These are phyloP conservation scores for Rhamnella rubrinervis DNA, from an alignment of 331 rosid species.

Conservation along the genomic window DNA sequence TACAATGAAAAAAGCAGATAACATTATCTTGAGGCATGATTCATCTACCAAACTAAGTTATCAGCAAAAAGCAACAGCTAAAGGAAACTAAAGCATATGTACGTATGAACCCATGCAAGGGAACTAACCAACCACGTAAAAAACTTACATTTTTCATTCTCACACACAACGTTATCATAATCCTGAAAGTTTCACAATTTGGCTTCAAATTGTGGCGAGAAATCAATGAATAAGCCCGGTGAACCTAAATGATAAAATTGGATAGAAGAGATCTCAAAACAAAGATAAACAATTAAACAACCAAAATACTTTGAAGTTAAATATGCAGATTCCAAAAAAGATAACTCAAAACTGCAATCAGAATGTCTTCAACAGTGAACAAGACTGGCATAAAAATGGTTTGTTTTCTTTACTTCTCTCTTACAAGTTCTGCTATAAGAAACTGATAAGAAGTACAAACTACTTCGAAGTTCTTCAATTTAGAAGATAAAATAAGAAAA, in stretches of 20 bases:
- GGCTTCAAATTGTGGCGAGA: conserved; percentile 38
- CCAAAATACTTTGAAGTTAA: not conserved
- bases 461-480: not conserved
- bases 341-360: not conserved
- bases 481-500: conserved; percentile 2
- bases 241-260: conserved; percentile 47
- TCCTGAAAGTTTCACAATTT: conserved; percentile 61
- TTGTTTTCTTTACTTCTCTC: not conserved
- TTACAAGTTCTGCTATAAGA: not conserved
- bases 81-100: conserved; percentile 23
- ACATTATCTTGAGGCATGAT: conserved; percentile 7
- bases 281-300: conserved; percentile 4
- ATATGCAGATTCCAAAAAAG: not conserved
- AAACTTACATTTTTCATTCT: conserved; percentile 77
- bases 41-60: conserved; percentile 9
- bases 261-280: conserved; percentile 22
- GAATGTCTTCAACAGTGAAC: not conserved
- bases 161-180: conserved; percentile 55
- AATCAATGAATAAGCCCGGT: conserved; percentile 56
- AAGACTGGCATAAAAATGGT: not conserved
- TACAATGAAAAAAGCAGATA: conserved; percentile 33
- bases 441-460: not conserved
- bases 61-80: conserved; percentile 10
- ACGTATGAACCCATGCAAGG: conserved; percentile 9
- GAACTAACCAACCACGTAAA: not conserved